Conservation (phyloP, 1,139 yeast genomes). For the Pneumocystis oryctolagi region DNA sequence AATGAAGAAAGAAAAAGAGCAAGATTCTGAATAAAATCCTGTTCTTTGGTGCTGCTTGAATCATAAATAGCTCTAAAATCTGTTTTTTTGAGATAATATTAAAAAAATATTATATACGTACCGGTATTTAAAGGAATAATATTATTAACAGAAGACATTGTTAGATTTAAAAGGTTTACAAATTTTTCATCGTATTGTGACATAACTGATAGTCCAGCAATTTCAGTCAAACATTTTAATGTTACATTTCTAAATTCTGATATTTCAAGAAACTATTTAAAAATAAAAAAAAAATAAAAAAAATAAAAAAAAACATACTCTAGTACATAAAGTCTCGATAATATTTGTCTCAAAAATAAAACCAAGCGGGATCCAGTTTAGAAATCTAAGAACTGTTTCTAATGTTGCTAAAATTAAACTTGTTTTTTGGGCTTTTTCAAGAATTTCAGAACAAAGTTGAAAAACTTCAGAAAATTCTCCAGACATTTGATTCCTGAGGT, state of each 20-base stretch:
- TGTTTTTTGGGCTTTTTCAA: constrained; percentile 74
- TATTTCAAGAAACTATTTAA: constrained; percentile 47
- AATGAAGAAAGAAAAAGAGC: constrained; percentile 87
- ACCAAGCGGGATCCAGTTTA: constrained; percentile 88
- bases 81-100: neutral
- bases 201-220: constrained; percentile 48
- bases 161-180: constrained; percentile 51
- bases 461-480: constrained; percentile 87
- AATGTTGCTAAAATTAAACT: constrained; percentile 74
- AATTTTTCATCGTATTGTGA: constrained; percentile 55
- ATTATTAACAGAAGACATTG: constrained; percentile 56
- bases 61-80: constrained; percentile 62
- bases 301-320: constrained; percentile 3
- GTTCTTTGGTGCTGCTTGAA: constrained; percentile 67
- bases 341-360: constrained; percentile 80
- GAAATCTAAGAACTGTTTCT: constrained; percentile 65
- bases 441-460: constrained; percentile 79
- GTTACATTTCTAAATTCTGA: constrained; percentile 71
- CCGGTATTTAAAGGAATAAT: constrained; percentile 57
- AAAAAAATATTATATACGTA: neutral
- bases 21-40: constrained; percentile 86
- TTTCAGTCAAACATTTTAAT: constrained; percentile 84
- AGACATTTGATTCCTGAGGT: constrained; percentile 68
- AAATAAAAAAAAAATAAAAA: neutral
- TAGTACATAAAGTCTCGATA: constrained; percentile 52